These are phyloP conservation scores for Candida maris DNA, from an alignment of 805 yeast species.

Conservation along the genomic window DNA sequence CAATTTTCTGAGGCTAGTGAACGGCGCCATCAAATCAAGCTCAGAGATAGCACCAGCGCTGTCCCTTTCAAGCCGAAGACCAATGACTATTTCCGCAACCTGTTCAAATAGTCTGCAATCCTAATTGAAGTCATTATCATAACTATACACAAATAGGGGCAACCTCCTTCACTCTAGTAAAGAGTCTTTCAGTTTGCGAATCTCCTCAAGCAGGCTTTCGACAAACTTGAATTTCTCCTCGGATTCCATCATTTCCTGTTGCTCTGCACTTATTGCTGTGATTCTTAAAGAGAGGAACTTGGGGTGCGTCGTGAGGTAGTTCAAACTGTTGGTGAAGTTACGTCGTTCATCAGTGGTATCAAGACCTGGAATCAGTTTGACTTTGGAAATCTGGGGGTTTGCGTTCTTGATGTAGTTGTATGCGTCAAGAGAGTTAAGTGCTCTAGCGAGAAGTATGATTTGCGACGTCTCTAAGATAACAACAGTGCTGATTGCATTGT, in stretches of 20 bases:
- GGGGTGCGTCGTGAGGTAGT: slow-evolving; percentile 79
- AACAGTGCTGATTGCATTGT: slow-evolving; percentile 46
- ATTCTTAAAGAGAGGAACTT: slow-evolving; percentile 72
- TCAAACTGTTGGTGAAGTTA: slow-evolving; percentile 58
- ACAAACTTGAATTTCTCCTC: slow-evolving; percentile 45
- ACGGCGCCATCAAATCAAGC: neutral
- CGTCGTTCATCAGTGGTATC: slow-evolving; percentile 56
- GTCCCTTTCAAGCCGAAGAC: slow-evolving; percentile 20
- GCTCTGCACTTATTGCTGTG: slow-evolving; percentile 60
- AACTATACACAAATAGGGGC: neutral
- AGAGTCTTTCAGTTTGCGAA: slow-evolving; percentile 49
- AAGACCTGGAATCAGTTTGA: slow-evolving; percentile 50
- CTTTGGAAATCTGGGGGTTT: slow-evolving; percentile 15
- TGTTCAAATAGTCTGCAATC: slow-evolving; percentile 24
- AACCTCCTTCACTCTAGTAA: slow-evolving; percentile 25
- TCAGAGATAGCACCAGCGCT: neutral
- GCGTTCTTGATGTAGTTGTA: slow-evolving; percentile 38
- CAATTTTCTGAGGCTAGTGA: neutral
- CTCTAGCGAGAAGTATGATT: slow-evolving; percentile 58
- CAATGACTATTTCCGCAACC: slow-evolving; percentile 37
- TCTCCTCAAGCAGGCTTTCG: slow-evolving; percentile 44
- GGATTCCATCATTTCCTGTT: slow-evolving; percentile 50
- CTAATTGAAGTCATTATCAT: neutral
- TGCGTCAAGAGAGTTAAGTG: slow-evolving; percentile 51
- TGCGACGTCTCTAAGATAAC: slow-evolving; percentile 64